Percentiles rank a stretch among this genome's conserved stretches.
Evolutionary conservation across 345 rosid genomes (phyloP).

Genomic region (Fremontodendron californicum): DNA sequence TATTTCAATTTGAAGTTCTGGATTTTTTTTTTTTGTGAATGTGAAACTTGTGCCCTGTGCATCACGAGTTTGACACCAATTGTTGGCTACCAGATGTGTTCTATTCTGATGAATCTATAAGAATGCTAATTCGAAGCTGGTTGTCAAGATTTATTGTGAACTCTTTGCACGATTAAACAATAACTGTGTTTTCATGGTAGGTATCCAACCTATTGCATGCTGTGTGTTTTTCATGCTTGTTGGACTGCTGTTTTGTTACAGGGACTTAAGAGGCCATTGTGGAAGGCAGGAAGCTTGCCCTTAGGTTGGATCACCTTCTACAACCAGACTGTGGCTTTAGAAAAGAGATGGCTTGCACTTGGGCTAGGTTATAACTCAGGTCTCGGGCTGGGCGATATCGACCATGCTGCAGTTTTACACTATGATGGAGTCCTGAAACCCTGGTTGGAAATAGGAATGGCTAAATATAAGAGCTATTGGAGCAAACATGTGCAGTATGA

Average conservation of each 20-base stretch:
- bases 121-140: neutral
- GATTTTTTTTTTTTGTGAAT: neutral
- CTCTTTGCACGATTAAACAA: neutral
- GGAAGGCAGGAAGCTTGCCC: slow-evolving; percentile 82
- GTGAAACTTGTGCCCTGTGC: slow-evolving; percentile 1
- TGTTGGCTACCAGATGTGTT: neutral
- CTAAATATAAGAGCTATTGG: slow-evolving; percentile 74
- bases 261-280: slow-evolving; percentile 60
- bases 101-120: neutral
- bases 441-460: slow-evolving; percentile 85
- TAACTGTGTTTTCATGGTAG: neutral
- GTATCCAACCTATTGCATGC: neutral
- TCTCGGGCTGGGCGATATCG: slow-evolving; percentile 43
- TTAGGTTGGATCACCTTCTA: slow-evolving; percentile 88
- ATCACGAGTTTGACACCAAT: neutral
- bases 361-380: slow-evolving; percentile 74
- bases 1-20: neutral
- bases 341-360: slow-evolving; percentile 69
- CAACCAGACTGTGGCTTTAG: slow-evolving; percentile 61
- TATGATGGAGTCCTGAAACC: slow-evolving; percentile 93
- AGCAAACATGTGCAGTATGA: slow-evolving; percentile 50
- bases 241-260: slow-evolving; percentile 27
- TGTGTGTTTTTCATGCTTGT: neutral
- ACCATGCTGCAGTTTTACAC: slow-evolving; percentile 71
- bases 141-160: neutral